Evolutionary conservation across 768 basidiomycete species (phyloP).

Genomic region (Pisolithus orientalis): DNA sequence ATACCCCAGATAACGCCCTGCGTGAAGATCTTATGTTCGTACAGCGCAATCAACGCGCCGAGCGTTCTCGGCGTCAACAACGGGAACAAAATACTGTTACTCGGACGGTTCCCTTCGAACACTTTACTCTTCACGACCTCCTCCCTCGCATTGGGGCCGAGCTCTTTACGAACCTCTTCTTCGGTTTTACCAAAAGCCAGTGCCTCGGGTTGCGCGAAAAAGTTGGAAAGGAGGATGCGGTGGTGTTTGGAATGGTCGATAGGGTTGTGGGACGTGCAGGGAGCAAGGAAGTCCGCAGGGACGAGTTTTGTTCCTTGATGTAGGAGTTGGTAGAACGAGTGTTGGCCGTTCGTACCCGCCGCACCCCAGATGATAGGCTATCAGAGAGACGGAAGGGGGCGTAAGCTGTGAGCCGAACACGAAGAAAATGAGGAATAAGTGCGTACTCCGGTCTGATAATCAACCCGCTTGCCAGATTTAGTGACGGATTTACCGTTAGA

Average conservation of each 20-base stretch:
- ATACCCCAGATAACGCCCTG: conserved; percentile 98
- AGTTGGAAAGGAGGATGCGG: conserved; percentile 95
- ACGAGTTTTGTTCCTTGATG: conserved; percentile 90
- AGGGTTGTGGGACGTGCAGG: conserved; percentile 86
- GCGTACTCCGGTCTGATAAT: conserved; percentile 94
- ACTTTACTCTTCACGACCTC: conserved; percentile 94
- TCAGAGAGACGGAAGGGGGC: not conserved
- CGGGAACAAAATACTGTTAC: conserved; percentile 95
- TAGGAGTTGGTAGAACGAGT: conserved; percentile 42
- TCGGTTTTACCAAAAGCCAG: conserved; percentile 97
- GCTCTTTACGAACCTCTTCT: conserved; percentile 69
- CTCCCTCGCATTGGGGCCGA: conserved; percentile 67
- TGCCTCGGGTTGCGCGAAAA: conserved; percentile 97
- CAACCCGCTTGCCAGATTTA: conserved; percentile 85
- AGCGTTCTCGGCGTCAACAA: conserved; percentile 84
- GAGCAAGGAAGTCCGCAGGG: conserved; percentile 89
- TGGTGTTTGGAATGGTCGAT: conserved; percentile 86
- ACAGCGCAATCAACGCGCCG: conserved; percentile 82
- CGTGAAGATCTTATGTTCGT: conserved; percentile 99
- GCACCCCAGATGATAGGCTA: conserved; percentile 99
- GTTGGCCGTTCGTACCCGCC: conserved; percentile 96
- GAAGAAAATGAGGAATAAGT: not conserved
- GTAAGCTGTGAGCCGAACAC: not conserved
- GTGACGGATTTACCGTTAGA: conserved; percentile 97
- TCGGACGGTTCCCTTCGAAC: conserved; percentile 95